Percentiles rank a stretch among this genome's conserved stretches.
phyloP scores from a whole-genome alignment of 2,329 filamentous ascomycete genomes.

The Ophiostoma quercus region DNA sequence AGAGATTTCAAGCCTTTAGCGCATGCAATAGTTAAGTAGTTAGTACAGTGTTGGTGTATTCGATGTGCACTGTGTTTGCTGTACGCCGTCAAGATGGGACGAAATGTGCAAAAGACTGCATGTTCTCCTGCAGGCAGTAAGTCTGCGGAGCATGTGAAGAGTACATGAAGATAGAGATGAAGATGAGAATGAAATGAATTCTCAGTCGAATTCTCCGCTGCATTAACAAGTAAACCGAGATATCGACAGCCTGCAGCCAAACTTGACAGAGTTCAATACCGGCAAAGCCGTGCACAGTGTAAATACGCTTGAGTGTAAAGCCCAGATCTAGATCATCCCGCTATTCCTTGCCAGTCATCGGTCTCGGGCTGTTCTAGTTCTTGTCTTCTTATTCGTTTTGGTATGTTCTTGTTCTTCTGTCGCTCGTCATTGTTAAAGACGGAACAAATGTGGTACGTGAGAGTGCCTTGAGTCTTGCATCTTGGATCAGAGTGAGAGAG shows the following conservation, averaged over 20 bases:
- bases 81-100: background rate
- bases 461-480: background rate
- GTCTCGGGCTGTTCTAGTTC: background rate
- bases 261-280: background rate
- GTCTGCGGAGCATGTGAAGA: no score
- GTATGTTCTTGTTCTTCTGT: background rate
- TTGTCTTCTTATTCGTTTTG: background rate
- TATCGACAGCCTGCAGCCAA: background rate
- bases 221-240: background rate
- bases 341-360: background rate
- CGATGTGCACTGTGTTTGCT: background rate
- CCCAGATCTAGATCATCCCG: background rate
- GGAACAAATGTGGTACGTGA: background rate
- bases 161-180: no score
- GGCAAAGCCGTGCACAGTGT: slow-evolving; percentile 9
- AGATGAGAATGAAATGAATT: background rate
- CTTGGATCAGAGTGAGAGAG: background rate
- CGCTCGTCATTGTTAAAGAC: background rate
- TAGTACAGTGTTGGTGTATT: background rate
- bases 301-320: no score
- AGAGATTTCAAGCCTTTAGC: no score
- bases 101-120: background rate
- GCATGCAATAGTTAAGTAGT: no score
- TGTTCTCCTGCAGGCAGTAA: background rate
- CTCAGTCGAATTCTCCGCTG: background rate